Percentiles rank a stretch among this genome's conserved stretches.
phyloP scores from a whole-genome alignment of 2,329 filamentous ascomycete genomes.

The Dothiorella sarmentorum region DNA sequence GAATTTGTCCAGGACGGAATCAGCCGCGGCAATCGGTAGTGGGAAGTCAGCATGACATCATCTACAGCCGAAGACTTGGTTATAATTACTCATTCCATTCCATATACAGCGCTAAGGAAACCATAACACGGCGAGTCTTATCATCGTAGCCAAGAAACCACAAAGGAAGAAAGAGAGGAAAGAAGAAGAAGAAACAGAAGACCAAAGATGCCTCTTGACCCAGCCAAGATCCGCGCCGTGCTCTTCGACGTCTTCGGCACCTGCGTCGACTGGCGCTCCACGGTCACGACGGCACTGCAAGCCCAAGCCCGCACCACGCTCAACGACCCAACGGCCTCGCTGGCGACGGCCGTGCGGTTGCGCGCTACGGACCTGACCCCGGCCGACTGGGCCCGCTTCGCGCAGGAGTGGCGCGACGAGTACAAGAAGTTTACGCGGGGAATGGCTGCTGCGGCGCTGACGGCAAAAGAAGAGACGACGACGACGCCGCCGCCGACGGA shows the following conservation, averaged over 20 bases:
- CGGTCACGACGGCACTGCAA: conserved; percentile 59
- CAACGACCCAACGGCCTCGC: conserved; percentile 42
- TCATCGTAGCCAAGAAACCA: too few species aligned
- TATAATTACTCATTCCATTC: background rate
- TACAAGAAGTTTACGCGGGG: conserved; percentile 60
- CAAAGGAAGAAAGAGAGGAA: background rate
- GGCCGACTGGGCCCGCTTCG: conserved; percentile 62
- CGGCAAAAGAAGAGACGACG: conserved; percentile 29
- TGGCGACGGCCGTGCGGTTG: conserved; percentile 47
- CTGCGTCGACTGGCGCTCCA: conserved; percentile 72
- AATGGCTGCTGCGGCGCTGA: too few species aligned
- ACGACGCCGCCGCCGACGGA: conserved; percentile 28
- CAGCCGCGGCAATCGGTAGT: conserved; percentile 1
- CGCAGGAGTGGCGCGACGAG: conserved; percentile 65
- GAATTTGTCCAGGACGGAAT: background rate
- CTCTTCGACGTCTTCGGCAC: conserved; percentile 79
- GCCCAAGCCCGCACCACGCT: conserved; percentile 48
- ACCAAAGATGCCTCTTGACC: conserved; percentile 12
- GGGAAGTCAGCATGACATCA: conserved; percentile 9
- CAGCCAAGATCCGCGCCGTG: conserved; percentile 52
- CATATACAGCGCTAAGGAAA: too few species aligned
- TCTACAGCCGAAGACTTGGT: conserved; percentile 4
- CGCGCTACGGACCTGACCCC: conserved; percentile 51
- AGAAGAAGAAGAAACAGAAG: background rate
- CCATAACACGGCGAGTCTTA: too few species aligned